Percentiles rank a stretch among this genome's conserved stretches.
phyloP scores from a whole-genome alignment of 1,284 basidiomycete genomes.

The Leccinum colubrinum region DNA sequence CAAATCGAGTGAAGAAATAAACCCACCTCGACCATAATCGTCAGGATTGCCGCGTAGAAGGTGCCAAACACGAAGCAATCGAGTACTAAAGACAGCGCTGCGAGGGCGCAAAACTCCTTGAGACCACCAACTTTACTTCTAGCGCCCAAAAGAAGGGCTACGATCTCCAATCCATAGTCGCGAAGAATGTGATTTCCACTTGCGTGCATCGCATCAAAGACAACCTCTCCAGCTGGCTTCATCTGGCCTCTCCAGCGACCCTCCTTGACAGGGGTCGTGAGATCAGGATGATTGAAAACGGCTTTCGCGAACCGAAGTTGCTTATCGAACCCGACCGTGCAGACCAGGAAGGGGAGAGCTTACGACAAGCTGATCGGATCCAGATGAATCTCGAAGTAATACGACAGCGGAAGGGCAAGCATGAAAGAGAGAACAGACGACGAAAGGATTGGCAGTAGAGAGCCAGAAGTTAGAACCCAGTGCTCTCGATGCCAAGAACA shows the following conservation, averaged over 20 bases:
- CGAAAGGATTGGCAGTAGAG: constrained; percentile 80
- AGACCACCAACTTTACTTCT: constrained; percentile 88
- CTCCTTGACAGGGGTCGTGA: constrained; percentile 50
- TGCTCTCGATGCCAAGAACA: constrained; percentile 84
- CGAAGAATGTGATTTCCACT: constrained; percentile 85
- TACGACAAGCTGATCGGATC: constrained; percentile 94
- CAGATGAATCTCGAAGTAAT: constrained; percentile 82
- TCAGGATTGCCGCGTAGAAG: constrained; percentile 87
- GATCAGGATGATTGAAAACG: constrained; percentile 86
- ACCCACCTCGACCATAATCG: constrained; percentile 91
- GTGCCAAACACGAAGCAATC: constrained; percentile 91
- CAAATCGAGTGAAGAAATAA: not conserved
- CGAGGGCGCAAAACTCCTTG: constrained; percentile 93
- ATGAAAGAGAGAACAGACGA: constrained; percentile 89
- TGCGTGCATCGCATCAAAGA: constrained; percentile 78
- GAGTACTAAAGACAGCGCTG: constrained; percentile 80
- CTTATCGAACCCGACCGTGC: constrained; percentile 98
- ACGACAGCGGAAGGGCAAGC: constrained; percentile 82
- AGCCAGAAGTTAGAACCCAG: constrained; percentile 92
- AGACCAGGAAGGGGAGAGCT: constrained; percentile 96
- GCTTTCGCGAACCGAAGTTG: constrained; percentile 90
- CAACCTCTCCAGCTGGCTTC: constrained; percentile 82
- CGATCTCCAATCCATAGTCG: constrained; percentile 92
- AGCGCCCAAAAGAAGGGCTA: constrained; percentile 88
- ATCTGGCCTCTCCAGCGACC: constrained; percentile 46